Base-by-base conservation (phyloP, 2,329 filamentous ascomycete species). In the Tolypocladium guangdongense region DNA sequence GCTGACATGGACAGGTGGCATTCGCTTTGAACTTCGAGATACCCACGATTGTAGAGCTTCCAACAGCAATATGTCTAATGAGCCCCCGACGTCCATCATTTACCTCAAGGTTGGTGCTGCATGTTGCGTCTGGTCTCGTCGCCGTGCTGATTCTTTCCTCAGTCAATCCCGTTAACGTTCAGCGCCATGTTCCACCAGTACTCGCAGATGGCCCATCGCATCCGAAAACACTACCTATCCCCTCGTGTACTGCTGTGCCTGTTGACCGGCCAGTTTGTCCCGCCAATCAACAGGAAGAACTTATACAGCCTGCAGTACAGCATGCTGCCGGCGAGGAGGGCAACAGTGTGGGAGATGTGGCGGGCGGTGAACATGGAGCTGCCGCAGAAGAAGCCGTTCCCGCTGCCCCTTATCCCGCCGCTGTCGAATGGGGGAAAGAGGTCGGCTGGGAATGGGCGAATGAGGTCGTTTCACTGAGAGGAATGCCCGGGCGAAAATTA, bases 101-200 rank as follows among this genome's bases (percentile, higher is more conserved):
- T 83, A 87, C 63, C 79, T 96, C 52, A 90, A 95, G 77, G 90
- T 92, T 70, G 50, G 71, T 39, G 30, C 27, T 33, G 27, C 5
- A 33, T 7, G 2, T 20, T 20, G 14, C 18, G 27, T 2, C 11
- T 32, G 10, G 14, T 11, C 11, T 12, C 8, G 43, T 27, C 18
- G 16, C 14, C 18, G 12, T 20, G 18, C 43, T 47, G 27, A 47
- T 14, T 36, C 14, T 16, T 27, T 4, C 14, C 27, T 4, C 60
- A 93, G 85, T 92, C 92, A 4, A 87, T 96, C 7, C 92, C 93
- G 2, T 81, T 99, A 7, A 84, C 88, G 4, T 88, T 97, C 60
- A 81, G 85, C n/a, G 88, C 88, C 62, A 97, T 97, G 83, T 97
- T 99, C 70, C 83, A 95, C 56, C 91, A 97, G 64, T 99, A 99